Base-by-base conservation (phyloP, 768 basidiomycete species). In the Clitopilus passeckerianus region DNA sequence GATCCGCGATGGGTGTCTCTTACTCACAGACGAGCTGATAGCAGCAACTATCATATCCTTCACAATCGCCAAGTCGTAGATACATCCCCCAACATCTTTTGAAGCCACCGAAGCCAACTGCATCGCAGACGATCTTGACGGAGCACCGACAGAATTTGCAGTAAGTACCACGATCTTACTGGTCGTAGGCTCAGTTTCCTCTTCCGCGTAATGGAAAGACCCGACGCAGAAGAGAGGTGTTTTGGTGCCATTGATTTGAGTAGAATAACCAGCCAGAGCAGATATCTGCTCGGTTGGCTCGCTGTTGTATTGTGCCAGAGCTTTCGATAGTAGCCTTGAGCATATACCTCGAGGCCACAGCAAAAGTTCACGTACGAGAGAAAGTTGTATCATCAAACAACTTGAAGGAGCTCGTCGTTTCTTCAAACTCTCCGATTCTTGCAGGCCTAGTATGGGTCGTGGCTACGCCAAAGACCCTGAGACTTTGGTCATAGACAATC, bases 11-110 rank as follows among this genome's bases (percentile, higher is more conserved):
- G 50, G 8, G 5, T 34, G 43, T 10, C 27, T 2, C 0, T 3
- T 20, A 76, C 87, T 34, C 65, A 94, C 93, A 6, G 87, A 80
- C 5, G 90, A 86, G 66, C 93, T 92, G 44, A 93, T 80, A 0
- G 90, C 86, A 7, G 84, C 89, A 1, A 85, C 82, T 44, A 94
- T 71, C 57, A 79, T 72, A 33, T 77, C 79, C 54, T 79, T 71
- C 6, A 84, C 69, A 15, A 72, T 71, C 0, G 80, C 75, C 20
- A 94, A 63, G 1, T 86, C 79, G 67, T 87, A 93, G 1, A 92
- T 86, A 64, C 87, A 88, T 16, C 93, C 93, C 15, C 71, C 66
- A 20, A 86, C 81, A 1, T 77, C 69, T 1, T 69, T 62, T 15
- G 81, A 77, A 0, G 83, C 71, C 16, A 84, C 67, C 30, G 81